phyloP scores from a whole-genome alignment of 2,329 filamentous ascomycete genomes.

The Pestalotiopsis sp. region DNA sequence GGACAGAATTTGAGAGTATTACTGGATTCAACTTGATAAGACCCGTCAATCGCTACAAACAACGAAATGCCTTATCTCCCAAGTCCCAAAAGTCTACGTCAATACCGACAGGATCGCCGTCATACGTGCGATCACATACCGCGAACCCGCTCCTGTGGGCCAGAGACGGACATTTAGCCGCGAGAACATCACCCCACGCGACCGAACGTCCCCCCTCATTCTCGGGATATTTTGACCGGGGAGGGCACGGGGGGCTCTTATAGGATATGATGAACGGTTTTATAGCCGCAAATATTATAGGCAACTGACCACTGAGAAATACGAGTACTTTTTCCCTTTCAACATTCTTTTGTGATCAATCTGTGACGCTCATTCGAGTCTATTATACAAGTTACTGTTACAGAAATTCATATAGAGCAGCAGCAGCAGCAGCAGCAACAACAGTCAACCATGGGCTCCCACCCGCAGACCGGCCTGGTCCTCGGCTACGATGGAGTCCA shows the following conservation, averaged over 20 bases:
- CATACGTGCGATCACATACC: not conserved
- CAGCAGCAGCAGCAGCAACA: not conserved
- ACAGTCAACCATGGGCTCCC: constrained; percentile 22
- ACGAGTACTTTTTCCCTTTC: too few relatives aligned
- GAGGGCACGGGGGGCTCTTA: not conserved
- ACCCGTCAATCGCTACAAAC: too few relatives aligned
- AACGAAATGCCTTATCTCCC: too few relatives aligned
- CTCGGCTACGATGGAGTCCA: constrained; percentile 57
- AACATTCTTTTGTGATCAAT: too few relatives aligned
- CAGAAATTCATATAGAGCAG: too few relatives aligned
- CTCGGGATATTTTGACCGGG: not conserved
- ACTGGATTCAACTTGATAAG: too few relatives aligned
- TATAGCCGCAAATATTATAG: too few relatives aligned
- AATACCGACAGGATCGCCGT: not conserved
- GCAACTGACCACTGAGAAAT: too few relatives aligned
- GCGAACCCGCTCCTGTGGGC: not conserved
- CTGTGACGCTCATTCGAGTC: too few relatives aligned
- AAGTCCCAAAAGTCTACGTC: not conserved
- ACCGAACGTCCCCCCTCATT: constrained; percentile 8
- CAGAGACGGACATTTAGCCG: constrained; percentile 9
- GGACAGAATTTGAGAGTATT: too few relatives aligned
- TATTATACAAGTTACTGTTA: too few relatives aligned
- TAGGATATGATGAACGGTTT: too few relatives aligned
- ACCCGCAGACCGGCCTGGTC: constrained; percentile 36
- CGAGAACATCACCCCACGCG: constrained; percentile 13